Evolutionary conservation across 2,329 filamentous ascomycete species (phyloP).

Genomic region (Cladosporium velox): DNA sequence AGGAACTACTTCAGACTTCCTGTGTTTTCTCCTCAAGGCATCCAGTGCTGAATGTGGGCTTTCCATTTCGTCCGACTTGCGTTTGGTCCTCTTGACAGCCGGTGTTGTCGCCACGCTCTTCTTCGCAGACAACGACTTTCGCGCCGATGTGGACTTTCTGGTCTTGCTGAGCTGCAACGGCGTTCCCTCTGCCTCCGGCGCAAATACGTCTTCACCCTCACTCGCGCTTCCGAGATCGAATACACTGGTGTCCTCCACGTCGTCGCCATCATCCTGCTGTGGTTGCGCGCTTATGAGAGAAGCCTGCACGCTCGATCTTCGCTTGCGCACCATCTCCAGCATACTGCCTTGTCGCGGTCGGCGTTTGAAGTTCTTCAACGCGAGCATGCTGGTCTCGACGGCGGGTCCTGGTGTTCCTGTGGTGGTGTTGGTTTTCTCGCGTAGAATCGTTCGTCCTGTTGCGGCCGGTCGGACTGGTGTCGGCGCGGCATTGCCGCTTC

Average conservation of each 20-base stretch:
- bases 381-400: constrained; percentile 49
- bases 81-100: constrained; percentile 34
- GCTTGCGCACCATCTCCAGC: constrained; percentile 50
- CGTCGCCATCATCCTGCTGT: constrained; percentile 37
- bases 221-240: constrained; percentile 32
- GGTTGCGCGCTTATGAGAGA: constrained; percentile 25
- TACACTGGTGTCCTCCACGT: constrained; percentile 31
- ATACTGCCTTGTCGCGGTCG: constrained; percentile 52
- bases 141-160: constrained; percentile 28
- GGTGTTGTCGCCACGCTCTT: constrained; percentile 27
- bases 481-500: constrained; percentile 16
- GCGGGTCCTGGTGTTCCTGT: constrained; percentile 29
- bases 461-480: neutral
- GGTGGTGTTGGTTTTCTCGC: constrained; percentile 19
- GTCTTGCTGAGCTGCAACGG: constrained; percentile 56
- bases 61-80: constrained; percentile 31
- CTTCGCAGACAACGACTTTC: constrained; percentile 28
- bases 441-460: constrained; percentile 8
- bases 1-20: constrained; percentile 18
- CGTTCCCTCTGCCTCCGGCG: constrained; percentile 68
- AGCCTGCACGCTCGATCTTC: constrained; percentile 28
- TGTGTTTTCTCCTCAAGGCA: constrained; percentile 28
- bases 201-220: constrained; percentile 48
- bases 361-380: constrained; percentile 54
- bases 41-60: constrained; percentile 25